Evolutionary conservation across 163 green algal genomes (phyloP), one percentile per base, ranked within the genome.

Genomic region (Scenedesmus sp.): DNA sequence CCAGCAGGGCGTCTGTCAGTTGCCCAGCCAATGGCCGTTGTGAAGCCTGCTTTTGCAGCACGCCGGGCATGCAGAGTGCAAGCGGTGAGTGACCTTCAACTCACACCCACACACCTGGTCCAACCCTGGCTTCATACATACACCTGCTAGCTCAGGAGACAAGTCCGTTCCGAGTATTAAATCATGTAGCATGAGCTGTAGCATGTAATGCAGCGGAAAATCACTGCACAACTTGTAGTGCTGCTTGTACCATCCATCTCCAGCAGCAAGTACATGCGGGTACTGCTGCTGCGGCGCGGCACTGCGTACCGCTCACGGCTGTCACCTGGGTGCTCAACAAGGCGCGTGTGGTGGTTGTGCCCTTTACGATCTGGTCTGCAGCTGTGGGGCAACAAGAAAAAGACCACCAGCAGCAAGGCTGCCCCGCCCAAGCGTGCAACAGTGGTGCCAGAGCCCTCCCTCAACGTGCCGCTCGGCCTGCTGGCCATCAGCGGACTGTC

Each of bases 381-480:
- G 53, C 26, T 79, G 0, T 33, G 68, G 33, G 42, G 61, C 82
- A 87, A 56, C 72, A 81, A 81, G 72, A 46, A 46, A 12, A 49
- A 76, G 65, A 76, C 65, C 2, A 2, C 65, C 30, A 87, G 51
- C 51, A 80, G 35, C 83, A 88, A 90, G 70, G 85, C 46, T 22
- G 65, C 85, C 24, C 56, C 46, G 44, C 70, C 46, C 43, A 92
- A 92, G 85, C 88, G 90, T 35, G 81, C 83, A 13, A 94, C 91
- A 6, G 81, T 95, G n/a, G 49, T 91, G 3, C 89, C 93, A 33
- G 87, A 93, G 79, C 93, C 93, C 7, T 89, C 88, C 2, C 94
- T 93, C 92, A 95, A 95, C 87, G 73, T 95, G 49, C 93, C 93
- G 5, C 86, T 95, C 24, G 85, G 70, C 0, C 65, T 92, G n/a